These are phyloP conservation scores for Discostella stelligera DNA, from an alignment of 352 stramenopile species.

Conservation along the genomic window DNA sequence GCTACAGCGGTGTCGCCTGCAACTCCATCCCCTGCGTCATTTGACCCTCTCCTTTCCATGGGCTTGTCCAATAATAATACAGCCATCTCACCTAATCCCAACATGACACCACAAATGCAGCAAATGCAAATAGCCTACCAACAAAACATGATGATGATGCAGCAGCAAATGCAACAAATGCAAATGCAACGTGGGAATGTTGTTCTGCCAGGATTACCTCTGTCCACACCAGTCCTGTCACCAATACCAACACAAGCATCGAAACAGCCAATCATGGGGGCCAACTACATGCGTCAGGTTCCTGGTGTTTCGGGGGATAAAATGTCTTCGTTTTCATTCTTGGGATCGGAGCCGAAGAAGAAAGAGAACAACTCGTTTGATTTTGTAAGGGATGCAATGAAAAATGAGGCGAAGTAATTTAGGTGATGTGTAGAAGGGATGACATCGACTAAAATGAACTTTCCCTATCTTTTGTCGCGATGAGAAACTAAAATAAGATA, in stretches of 20 bases:
- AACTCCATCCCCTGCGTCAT: conserved; percentile 24
- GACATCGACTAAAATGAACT: not conserved
- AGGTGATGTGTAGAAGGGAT: not conserved
- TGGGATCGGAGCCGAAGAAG: conserved; percentile 46
- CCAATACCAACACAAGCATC: conserved; percentile 3
- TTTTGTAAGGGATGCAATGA: conserved; percentile 82
- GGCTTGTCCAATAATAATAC: conserved; percentile 23
- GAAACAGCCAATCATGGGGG: conserved; percentile 44
- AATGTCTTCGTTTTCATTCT: conserved; percentile 62
- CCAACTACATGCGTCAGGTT: conserved; percentile 59
- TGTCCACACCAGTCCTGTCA: conserved; percentile 9
- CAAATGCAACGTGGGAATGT: conserved; percentile 30
- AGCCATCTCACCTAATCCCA: conserved; percentile 33
- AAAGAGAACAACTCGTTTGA: conserved; percentile 74
- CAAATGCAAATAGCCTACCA: conserved; percentile 81
- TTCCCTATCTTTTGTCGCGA: not conserved
- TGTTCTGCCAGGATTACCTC: conserved; percentile 9
- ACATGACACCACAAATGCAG: conserved; percentile 53
- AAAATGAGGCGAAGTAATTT: conserved; percentile 38
- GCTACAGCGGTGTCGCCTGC: conserved; percentile 18
- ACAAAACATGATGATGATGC: conserved; percentile 57
- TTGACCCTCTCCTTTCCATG: conserved; percentile 49
- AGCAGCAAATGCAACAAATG: conserved; percentile 59
- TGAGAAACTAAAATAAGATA: not conserved
- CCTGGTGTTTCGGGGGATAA: conserved; percentile 45